Conservation (phyloP, 2,329 filamentous ascomycete species). For the Colletotrichum salicis region DNA sequence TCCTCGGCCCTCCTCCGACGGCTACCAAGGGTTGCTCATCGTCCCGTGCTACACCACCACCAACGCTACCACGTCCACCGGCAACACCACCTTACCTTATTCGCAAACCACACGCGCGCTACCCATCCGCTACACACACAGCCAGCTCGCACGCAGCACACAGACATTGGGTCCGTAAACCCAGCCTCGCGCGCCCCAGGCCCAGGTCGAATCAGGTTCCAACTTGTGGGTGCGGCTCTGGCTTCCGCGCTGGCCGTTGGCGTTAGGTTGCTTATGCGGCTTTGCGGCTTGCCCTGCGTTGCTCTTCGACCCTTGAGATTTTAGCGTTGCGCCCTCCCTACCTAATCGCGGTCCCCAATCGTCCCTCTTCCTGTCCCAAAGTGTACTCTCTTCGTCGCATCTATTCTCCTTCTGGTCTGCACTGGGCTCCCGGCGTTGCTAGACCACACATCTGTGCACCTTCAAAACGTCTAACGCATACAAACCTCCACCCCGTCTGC, state of each 20-base stretch:
- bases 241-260: not conserved
- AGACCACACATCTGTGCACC: conserved; percentile 36
- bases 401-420: conserved; percentile 18
- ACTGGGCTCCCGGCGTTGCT: conserved; percentile 13
- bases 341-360: not conserved
- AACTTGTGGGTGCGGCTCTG: not conserved
- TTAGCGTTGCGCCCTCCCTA: conserved; percentile 10
- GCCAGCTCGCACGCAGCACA: conserved; percentile 5
- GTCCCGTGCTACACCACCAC: not conserved
- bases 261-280: not conserved
- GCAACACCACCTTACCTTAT: conserved; percentile 6
- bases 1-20: not conserved
- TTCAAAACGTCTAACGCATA: conserved; percentile 36
- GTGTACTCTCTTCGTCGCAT: not conserved
- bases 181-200: conserved; percentile 10
- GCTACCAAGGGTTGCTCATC: not conserved
- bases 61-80: conserved; percentile 12
- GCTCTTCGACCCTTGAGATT: not conserved
- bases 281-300: conserved; percentile 12
- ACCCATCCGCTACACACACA: not conserved
- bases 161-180: conserved; percentile 13
- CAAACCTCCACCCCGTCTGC: conserved; percentile 34
- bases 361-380: not conserved
- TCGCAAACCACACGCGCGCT: conserved; percentile 20
- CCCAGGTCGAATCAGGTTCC: not conserved